Evolutionary conservation across 805 yeast genomes (phyloP), one percentile per base, ranked within the genome.

Genomic region (Candida coleopterorum): DNA sequence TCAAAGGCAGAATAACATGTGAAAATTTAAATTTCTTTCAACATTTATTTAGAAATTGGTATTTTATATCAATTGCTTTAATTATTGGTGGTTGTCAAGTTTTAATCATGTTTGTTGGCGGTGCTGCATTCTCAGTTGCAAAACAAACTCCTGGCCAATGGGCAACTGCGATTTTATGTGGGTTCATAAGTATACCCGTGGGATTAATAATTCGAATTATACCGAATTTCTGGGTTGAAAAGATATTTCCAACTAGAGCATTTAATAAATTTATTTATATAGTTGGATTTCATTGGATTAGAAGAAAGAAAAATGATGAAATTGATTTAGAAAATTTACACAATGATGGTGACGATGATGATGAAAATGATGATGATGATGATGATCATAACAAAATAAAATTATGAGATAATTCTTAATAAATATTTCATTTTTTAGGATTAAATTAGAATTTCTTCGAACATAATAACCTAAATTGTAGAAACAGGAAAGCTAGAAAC

Each of bases 61-160:
- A 85, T 59, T 93, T 93, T 61, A 61, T 88, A 31, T 66, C 58
- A 5, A 89, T 93, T 49, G 78, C 83, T 16, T 50, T 58, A 2
- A 68, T 93, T 32, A 88, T 93, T 58, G 93, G 81, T 21, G 89
- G 84, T 4, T 76, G 79, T 61, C 98, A 93, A 64, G 68, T 88
- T 3, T 59, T 90, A 37, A 90, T 93, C 49, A 93, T 93, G 97
- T 85, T 80, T 61, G 90, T 86, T 44, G 99, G 99, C 37, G 98
- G 99, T 38, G 85, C 90, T 28, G 96, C 98, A 0, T 93, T 93
- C 62, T 77, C 89, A 6, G 72, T 89, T 45, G 77, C 76, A 2
- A 72, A 81, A 43, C 94, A 85, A 60, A 82, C 95, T 1, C 83
- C 84, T 6, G 77, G 77, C 1, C 79, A 81, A 84, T 94, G 98